Evolutionary conservation across 1,284 basidiomycete genomes (phyloP), one percentile per base, ranked within the genome.

Genomic region (Trametes pubescens): DNA sequence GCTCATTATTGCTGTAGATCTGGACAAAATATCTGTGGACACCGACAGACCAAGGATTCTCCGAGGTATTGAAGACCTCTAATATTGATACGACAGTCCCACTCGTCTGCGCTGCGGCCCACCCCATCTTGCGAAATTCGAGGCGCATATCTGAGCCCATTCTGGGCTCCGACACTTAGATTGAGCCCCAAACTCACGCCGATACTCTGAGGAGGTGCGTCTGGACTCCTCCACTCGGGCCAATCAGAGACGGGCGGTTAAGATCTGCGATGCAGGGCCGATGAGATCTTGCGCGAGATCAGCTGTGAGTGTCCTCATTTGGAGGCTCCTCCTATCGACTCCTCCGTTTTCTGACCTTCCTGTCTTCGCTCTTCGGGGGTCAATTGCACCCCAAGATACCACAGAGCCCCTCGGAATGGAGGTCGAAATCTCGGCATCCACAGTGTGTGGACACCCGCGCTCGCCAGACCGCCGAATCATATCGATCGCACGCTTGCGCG

Each of bases 401-500:
- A 5, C 16, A 29, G 47, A 10, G 16, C 46, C 46, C 29, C 37
- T 22, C 46, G 24, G 43, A 53, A 61, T 61, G 59, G n/a, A 62
- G 56, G 48, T 18, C 40, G 24, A 24, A 53, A 46, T 53, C 43
- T 47, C 53, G 49, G 38, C 46, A 38, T 51, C 34, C 4, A 35
- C 44, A 47, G 26, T 40, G 34, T 46, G 34, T 46, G 40, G 47
- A 21, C 35, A 16, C 34, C 40, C 18, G 46, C 46, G 54, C 37
- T 52, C 44, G 10, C 26, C 13, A 29, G 51, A n/a, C 34, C 53
- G 43, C 47, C 48, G 11, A 54, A 62, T 61, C 51, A 47, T 37
- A 66, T 68, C 65, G 64, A 68, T 64, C 57, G 56, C 67, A 62
- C 62, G 67, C 59, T 64, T 63, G 54, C 53, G 56, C 56, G 35